These are phyloP conservation scores for Epichloe baconii DNA, from an alignment of 2,329 filamentous ascomycete genomes.

Conservation along the genomic window DNA sequence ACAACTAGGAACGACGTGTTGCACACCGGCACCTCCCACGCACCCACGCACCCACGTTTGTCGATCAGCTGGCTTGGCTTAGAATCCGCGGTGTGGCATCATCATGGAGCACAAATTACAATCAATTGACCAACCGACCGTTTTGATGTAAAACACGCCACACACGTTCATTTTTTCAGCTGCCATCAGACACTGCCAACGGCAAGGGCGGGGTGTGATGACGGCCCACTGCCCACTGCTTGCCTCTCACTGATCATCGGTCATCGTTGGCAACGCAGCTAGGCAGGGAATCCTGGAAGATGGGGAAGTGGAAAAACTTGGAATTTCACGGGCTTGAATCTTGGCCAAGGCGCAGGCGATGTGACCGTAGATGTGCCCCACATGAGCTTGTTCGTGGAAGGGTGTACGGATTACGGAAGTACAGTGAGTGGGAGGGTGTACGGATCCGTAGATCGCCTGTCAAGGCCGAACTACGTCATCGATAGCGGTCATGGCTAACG, in stretches of 20 bases:
- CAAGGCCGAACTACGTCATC: conserved; percentile 1
- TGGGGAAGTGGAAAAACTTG: not conserved
- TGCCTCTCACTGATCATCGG: not conserved
- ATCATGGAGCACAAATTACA: conserved; percentile 18
- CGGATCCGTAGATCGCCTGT: no score
- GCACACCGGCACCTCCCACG: not conserved
- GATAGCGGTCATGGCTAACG: not conserved
- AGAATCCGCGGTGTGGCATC: conserved; percentile 23
- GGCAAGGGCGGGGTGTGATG: no score
- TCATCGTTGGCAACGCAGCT: not conserved
- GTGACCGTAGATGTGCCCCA: not conserved
- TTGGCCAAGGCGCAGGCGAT: not conserved
- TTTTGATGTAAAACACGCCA: no score
- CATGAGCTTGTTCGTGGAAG: conserved; percentile 3
- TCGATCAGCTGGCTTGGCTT: not conserved
- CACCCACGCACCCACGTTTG: no score
- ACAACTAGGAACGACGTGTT: no score
- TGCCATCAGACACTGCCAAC: no score
- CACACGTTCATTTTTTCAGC: no score
- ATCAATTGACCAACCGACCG: not conserved
- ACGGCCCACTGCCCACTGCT: not conserved
- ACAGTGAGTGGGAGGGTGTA: no score
- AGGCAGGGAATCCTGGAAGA: not conserved
- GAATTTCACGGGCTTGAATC: not conserved
- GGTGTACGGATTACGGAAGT: not conserved